Evolutionary conservation across 768 basidiomycete species (phyloP), one percentile per base, ranked within the genome.

Genomic region (Termitomyces sp.): DNA sequence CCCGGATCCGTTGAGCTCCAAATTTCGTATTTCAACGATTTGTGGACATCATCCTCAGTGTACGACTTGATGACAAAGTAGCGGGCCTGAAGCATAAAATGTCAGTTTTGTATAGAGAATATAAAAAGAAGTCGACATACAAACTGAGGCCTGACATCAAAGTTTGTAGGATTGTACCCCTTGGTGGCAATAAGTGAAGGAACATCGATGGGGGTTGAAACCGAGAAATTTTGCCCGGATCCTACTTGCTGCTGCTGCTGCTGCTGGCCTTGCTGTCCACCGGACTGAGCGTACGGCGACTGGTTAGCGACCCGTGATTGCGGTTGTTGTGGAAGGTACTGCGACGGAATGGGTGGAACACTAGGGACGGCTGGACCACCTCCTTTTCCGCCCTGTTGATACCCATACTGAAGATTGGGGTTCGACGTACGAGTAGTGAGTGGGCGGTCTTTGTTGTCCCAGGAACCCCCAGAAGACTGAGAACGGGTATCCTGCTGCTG

Each of bases 21-120:
- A 46, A 98, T 97, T 69, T 96, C 94, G 61, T 96, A 95, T 65
- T 96, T 96, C 64, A 97, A 80, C 15, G 92, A 95, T 70, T 99
- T 99, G 74, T 98, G 96, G 1, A 99, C 96, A 65, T 99, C 96
- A 64, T 98, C 97, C 70, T 98, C 96, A 1, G 97, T 98, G 72
- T 95, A 99, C 0, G 93, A 96, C 69, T 99, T 99, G 79, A 99
- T 98, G 31, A 98, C 96, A 65, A 98, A 98, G 73, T 80, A 98
- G 15, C 95, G 81, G 3, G 96, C 94, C 86, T 93, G 56, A 6
- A 60, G 13, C 18, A 53, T 33, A 39, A 23, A 33, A 18, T 27
- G 56, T 50, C 32, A 53, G 41, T 52, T 16, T 36, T 13, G 7
- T 40, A 35, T 15, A 56, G 44, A 52, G 46, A 39, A 15, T 29